Base-by-base conservation (phyloP, 345 rosid species). In the Mangifera indica region DNA sequence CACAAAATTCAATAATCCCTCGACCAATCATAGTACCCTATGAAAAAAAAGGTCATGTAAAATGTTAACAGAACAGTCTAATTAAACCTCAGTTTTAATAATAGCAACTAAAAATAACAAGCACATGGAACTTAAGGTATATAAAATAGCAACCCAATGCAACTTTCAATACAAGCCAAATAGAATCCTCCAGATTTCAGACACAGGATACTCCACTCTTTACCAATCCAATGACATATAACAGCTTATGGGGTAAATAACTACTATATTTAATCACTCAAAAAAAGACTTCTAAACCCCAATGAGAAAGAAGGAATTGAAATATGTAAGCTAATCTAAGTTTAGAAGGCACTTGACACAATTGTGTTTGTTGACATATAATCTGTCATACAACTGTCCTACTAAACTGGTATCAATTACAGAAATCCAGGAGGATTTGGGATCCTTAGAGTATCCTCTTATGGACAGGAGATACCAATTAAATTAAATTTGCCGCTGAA, bases 1-100 rank as follows among this genome's bases (percentile, higher is more conserved):
- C 93, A 73, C 96, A 93, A 67, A 91, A 85, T 77, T 93, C 94
- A 71, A 93, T 71, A 71, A 93, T 25, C 70, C 88, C 96, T 64
- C 88, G 88, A 72, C 87, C 97, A 76, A 93, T 63, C 89, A 90
- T 57, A 81, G 66, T 80, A 74, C 97, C 97, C 86, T 93, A 83
- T 8, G 52, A 73, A 67, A 67, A 67, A 62, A 72, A 55, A 18
- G 53, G 69, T 7, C 17, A 40, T 32, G 37, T 8, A 21, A 17
- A 32, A 44, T 48, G 44, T 74, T 72, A 44, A 26, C 53, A 22
- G 53, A 61, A 42, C 60, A 4, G 20, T 42, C 15, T 32, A 29
- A 58, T 37, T 37, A 26, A 63, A n/a, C 12, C 20, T 48, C 63
- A n/a, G 25, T 40, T 51, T 32, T 49, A 34, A 18, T 14, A 48